Base-by-base conservation (phyloP, 805 yeast genomes). In the Candida vaughaniae region DNA sequence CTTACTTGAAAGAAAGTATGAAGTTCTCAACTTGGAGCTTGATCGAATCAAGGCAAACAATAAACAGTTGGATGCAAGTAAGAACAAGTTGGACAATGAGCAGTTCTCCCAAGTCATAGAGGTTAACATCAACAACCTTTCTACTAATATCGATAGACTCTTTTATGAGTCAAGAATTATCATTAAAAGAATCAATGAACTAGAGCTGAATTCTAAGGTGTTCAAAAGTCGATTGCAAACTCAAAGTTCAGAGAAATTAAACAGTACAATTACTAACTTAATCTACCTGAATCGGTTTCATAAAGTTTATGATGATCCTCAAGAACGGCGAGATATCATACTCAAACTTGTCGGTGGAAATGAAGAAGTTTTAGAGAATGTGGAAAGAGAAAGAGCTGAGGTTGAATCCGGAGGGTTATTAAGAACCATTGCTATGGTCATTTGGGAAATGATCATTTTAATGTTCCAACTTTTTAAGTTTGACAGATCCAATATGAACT, bases 131-230 rank as follows among this genome's bases (percentile, higher is more conserved):
- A 47, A 48, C 8, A 62, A 56, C 27, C 50, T 68, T 28, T 52
- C 57, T 2, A 55, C 61, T 3, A 58, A 61, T 6, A 57, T 68
- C 7, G 73, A 68, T 41, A 45, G 70, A 32, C 52, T 68, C 41
- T 47, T 60, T 2, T 68, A 68, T 40, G 69, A 69, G 36, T 59
- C 71, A 3, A 51, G 71, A 36, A 63, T 66, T n/a, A 62, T 68
- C 4, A 51, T 48, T 20, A 66, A 66, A 38, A 49, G 71, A 36
- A 55, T 68, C 29, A 66, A 60, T 34, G 74, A 68, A 43, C 49
- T 68, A 23, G 71, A 67, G 20, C 64, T 62, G 19, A 58, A 56
- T 37, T 47, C 58, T 23, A 52, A 50, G 29, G 31, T 54, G 8
- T 52, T 66, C 34, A 59, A 56, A 32, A 30, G 47, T 11, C 60